Base-by-base conservation (phyloP, 2,329 filamentous ascomycete genomes). In the Neonectria hederae region DNA sequence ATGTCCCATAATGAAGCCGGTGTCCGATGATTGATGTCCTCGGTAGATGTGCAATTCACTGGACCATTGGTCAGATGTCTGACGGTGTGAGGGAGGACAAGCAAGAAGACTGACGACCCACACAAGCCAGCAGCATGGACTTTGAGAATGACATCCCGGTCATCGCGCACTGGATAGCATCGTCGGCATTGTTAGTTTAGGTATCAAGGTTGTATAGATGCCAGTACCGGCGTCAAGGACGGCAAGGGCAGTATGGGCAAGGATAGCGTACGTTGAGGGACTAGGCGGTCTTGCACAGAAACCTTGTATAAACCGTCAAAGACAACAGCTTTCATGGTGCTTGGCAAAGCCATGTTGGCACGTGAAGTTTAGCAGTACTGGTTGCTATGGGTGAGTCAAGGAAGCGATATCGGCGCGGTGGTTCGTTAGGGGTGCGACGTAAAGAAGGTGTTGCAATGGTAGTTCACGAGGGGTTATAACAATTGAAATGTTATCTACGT, bases 21-120 rank as follows among this genome's bases (percentile, higher is more conserved):
- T 87, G 1, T 79, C 83, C 7, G 89, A 90, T 24, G 88, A 85
- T 75, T 97, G 89, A 72, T 93, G 90, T 38, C 94, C 94, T 49
- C 94, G 91, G 80, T 90, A 97, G 58, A 93, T 89, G 79, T 97
- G 94, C 40, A 97, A 84, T 76, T 97, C 94, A 74, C 92, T 94
- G 21, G 13, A 17, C 14, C 38, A 48, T 40, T 32, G 9, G 46
- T 68, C 22, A 68, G 43, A 28, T 9, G 6, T 28, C n/a, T 28
- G 28, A 43, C 22, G 35, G 14, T 32, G 24, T 9, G 5, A 14
- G 26, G 32, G 7, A 30, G 8, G 5, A n/a, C 11, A n/a, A 24
- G n/a, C 13, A 19, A 5, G 19, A 51, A 21, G 32, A 60, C 87
- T 75, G 81, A 94, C 92, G 92, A 95, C 76, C 94, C 94, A 77